Evolutionary conservation across 441 rosid species (phyloP).

Genomic region (Adansonia gregorii): DNA sequence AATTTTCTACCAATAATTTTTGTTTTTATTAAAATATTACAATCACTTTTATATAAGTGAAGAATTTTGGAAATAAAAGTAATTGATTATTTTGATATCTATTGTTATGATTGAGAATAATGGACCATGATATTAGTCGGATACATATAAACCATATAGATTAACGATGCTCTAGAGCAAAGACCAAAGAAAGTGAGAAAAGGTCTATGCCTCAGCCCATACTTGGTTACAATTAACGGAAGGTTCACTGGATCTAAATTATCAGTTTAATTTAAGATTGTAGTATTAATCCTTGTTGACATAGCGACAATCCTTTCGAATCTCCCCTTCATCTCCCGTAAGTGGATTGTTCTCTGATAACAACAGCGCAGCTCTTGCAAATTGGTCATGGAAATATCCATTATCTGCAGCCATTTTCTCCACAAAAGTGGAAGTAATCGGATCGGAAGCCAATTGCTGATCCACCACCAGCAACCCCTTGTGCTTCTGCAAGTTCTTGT

Average conservation of each 20-base stretch:
- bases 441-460: conserved; percentile 65
- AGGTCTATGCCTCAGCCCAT: too few relatives aligned
- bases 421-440: conserved; percentile 63
- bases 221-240: too few relatives aligned
- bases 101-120: too few relatives aligned
- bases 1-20: too few relatives aligned
- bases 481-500: conserved; percentile 59
- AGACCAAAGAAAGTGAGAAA: too few relatives aligned
- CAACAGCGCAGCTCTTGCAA: conserved; percentile 56
- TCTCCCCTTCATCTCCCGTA: conserved; percentile 63
- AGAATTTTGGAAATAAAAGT: too few relatives aligned
- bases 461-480: conserved; percentile 68
- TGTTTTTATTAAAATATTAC: too few relatives aligned
- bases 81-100: too few relatives aligned
- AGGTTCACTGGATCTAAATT: not conserved
- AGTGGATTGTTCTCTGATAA: conserved; percentile 80
- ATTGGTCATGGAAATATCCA: conserved; percentile 68
- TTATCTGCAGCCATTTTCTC: conserved; percentile 78
- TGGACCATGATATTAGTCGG: too few relatives aligned
- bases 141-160: too few relatives aligned
- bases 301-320: conserved; percentile 78
- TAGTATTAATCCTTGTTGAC: conserved; percentile 37
- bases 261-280: not conserved
- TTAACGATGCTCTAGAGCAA: too few relatives aligned
- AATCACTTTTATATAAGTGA: too few relatives aligned